A percentile compares a stretch with the other conserved stretches of the same genome.
Evolutionary conservation across 1,284 basidiomycete species (phyloP).

Genomic region (Tilletia caries): DNA sequence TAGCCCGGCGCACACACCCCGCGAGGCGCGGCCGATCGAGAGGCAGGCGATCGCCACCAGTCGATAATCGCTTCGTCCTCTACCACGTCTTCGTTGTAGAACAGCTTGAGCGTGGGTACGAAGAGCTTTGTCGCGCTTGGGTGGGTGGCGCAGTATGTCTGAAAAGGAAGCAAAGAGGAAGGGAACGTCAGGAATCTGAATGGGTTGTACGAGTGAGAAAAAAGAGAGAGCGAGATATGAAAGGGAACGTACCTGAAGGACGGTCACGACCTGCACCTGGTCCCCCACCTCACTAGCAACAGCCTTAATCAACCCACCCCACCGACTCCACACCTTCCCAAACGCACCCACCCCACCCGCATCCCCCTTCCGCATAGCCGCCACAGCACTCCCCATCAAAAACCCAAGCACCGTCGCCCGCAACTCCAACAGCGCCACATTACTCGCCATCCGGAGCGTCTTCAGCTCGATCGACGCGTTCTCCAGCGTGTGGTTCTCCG

Average conservation of each 20-base stretch:
- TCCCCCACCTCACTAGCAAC: slow-evolving; percentile 48
- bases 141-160: slow-evolving; percentile 44
- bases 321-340: slow-evolving; percentile 30
- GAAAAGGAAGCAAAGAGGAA: slow-evolving; percentile 23
- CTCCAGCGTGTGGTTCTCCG: slow-evolving; percentile 83
- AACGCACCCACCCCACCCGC: not conserved
- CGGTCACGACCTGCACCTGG: slow-evolving; percentile 52
- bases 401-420: slow-evolving; percentile 67
- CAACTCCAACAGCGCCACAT: slow-evolving; percentile 74
- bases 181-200: slow-evolving; percentile 25
- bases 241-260: slow-evolving; percentile 29
- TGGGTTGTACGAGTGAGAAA: slow-evolving; percentile 35
- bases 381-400: not conserved
- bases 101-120: slow-evolving; percentile 54
- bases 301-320: slow-evolving; percentile 53
- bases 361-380: not conserved
- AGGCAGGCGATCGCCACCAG: slow-evolving; percentile 52
- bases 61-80: slow-evolving; percentile 54
- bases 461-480: slow-evolving; percentile 89
- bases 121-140: slow-evolving; percentile 43
- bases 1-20: not conserved
- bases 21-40: not conserved
- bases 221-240: not conserved
- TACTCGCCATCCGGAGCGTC: slow-evolving; percentile 88
- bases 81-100: slow-evolving; percentile 57